Evolutionary conservation across 2,329 filamentous ascomycete genomes (phyloP).

Genomic region (Camillea tinctor): DNA sequence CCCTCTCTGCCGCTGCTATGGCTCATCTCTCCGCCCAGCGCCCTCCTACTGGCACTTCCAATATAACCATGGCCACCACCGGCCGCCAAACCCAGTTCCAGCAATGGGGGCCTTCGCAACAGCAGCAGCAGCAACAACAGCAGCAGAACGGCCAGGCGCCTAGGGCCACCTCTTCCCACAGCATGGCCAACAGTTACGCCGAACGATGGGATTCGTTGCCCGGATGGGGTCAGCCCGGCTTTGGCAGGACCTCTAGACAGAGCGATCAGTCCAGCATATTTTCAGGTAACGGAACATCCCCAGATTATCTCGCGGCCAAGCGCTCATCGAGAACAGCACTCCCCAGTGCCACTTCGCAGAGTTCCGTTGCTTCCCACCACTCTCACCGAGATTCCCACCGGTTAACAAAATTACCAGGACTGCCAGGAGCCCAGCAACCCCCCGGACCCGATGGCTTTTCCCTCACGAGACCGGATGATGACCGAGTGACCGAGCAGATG

Average conservation of each 20-base stretch:
- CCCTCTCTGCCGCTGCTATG: slow-evolving; percentile 46
- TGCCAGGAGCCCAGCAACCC: slow-evolving; percentile 29
- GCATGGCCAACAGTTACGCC: slow-evolving; percentile 47
- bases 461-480: slow-evolving; percentile 73
- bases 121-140: too few relatives aligned
- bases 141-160: slow-evolving; percentile 17
- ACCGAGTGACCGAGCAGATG: slow-evolving; percentile 83
- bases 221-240: slow-evolving; percentile 24
- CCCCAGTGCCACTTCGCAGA: slow-evolving; percentile 56
- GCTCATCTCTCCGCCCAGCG: slow-evolving; percentile 61
- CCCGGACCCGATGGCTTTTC: slow-evolving; percentile 52
- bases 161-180: slow-evolving; percentile 49
- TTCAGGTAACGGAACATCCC: slow-evolving; percentile 53
- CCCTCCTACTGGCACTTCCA: slow-evolving; percentile 55
- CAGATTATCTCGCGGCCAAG: slow-evolving; percentile 37
- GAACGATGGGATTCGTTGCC: slow-evolving; percentile 60
- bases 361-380: slow-evolving; percentile 48
- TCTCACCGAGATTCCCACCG: slow-evolving; percentile 57
- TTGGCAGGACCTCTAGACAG: slow-evolving; percentile 30
- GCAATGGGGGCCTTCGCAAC: slow-evolving; percentile 67
- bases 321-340: slow-evolving; percentile 52
- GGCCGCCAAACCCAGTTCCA: slow-evolving; percentile 74
- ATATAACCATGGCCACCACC: slow-evolving; percentile 69
- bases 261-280: slow-evolving; percentile 55
- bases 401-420: slow-evolving; percentile 51